Conservation (phyloP, 306 rosid genomes). For the Styphnolobium japonicum region DNA sequence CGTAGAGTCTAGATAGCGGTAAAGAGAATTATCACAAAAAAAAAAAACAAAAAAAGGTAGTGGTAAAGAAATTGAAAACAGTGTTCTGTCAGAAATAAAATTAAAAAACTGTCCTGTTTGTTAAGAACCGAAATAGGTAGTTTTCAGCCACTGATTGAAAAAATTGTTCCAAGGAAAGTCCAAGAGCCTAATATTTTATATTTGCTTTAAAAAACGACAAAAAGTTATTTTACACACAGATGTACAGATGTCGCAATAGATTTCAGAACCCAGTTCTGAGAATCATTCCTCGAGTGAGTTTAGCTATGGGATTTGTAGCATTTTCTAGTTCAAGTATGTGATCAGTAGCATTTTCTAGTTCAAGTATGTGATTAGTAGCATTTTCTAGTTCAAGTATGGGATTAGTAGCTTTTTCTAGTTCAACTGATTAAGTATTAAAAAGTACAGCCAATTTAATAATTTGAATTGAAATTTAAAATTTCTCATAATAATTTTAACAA, state of each 20-base stretch:
- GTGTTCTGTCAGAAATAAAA: not conserved
- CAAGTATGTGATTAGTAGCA: not conserved
- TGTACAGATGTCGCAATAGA: not conserved
- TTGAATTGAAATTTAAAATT: no score
- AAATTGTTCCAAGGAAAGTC: not conserved
- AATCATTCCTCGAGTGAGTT: not conserved
- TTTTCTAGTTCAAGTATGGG: not conserved
- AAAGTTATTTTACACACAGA: no score
- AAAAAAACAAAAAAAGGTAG: not conserved
- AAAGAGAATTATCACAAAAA: no score
- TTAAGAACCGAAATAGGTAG: not conserved
- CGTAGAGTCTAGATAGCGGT: not conserved
- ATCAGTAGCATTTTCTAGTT: not conserved
- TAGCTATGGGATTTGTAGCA: not conserved
- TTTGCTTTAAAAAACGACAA: not conserved
- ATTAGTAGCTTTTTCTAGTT: not conserved
- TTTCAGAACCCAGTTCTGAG: not conserved
- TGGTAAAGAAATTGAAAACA: not conserved
- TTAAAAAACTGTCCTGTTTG: not conserved
- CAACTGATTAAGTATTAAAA: not conserved
- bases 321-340: slow-evolving; percentile 1
- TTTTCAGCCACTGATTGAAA: not conserved
- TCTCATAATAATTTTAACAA: no score
- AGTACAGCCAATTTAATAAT: not conserved
- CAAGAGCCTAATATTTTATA: not conserved